Evolutionary conservation across 495 filamentous ascomycete genomes (phyloP), one percentile per base, ranked within the genome.

Genomic region (Parathielavia hyrcaniae): DNA sequence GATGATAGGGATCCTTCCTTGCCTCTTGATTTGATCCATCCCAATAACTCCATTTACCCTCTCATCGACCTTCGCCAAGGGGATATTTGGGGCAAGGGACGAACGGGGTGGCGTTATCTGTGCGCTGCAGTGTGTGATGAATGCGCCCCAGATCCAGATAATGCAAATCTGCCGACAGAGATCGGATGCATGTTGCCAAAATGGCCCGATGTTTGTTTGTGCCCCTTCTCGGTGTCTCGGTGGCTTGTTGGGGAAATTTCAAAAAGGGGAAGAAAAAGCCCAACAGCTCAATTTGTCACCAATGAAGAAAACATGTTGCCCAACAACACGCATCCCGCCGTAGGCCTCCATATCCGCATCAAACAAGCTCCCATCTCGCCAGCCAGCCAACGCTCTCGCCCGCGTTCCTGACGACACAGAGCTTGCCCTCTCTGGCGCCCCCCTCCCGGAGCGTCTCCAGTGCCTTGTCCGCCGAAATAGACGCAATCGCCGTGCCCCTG

Each of bases 341-440:
- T 19, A 17, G 17, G 14, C 47, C 30, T n/a, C n/a, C n/a, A n/a
- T n/a, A n/a, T n/a, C 36, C 45, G 35, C 36, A 32, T 67, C 60
- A 88, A 55, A 87, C 76, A 70, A 83, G 68, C 63, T 91, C 86
- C 93, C 93, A 98, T 60, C 73, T 73, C 7, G 81, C 91, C 65
- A 97, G 67, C 71, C 92, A 83, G 19, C 89, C 92, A 13, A 91
- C 68, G 17, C 69, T 80, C 66, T 87, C 81, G 11, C 93, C 93
- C 12, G 87, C 83, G 61, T 89, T 83, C 40, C 92, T 77, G 38
- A 97, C 83, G 61, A 98, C 81, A 68, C 90, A 95, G 46, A 90
- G 71, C 55, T 72, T 80, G 63, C 64, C 64, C 49, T 71, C 66
- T 53, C 64, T 75, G 1, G 30, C 16, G 0, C 59, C 62, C 14